Evolutionary conservation across 2,329 filamentous ascomycete genomes (phyloP).

Genomic region (Colletotrichum sp.): DNA sequence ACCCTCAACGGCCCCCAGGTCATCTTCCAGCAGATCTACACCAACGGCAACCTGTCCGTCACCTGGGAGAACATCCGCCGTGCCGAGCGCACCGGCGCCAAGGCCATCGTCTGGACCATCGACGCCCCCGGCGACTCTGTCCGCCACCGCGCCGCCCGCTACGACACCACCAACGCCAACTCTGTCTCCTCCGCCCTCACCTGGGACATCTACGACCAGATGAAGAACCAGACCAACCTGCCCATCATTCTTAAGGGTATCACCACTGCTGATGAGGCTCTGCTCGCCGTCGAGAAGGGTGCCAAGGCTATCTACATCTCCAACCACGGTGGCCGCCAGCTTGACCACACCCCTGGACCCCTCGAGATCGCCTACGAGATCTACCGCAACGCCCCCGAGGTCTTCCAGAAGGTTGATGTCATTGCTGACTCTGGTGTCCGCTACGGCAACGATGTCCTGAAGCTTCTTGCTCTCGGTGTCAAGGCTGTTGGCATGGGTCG

Average conservation of each 20-base stretch:
- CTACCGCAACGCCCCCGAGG: constrained; percentile 38
- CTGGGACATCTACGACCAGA: constrained; percentile 31
- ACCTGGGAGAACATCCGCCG: constrained; percentile 36
- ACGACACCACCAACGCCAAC: constrained; percentile 24
- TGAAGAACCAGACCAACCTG: constrained; percentile 35
- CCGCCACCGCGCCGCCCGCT: constrained; percentile 26
- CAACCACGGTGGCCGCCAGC: constrained; percentile 47
- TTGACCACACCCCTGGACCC: constrained; percentile 39
- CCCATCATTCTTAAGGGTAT: constrained; percentile 44
- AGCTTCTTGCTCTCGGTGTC: constrained; percentile 43
- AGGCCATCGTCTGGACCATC: constrained; percentile 43
- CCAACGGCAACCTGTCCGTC: constrained; percentile 33
- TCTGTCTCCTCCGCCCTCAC: constrained; percentile 20
- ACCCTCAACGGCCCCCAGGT: constrained; percentile 31
- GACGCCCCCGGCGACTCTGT: constrained; percentile 30
- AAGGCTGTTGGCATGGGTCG: constrained; percentile 49
- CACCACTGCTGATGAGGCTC: constrained; percentile 41
- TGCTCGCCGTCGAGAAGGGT: constrained; percentile 34
- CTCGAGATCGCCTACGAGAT: constrained; percentile 37
- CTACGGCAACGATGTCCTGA: constrained; percentile 43
- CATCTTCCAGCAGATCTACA: constrained; percentile 36
- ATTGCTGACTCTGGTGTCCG: constrained; percentile 43
- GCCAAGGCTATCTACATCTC: constrained; percentile 42
- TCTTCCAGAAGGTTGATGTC: constrained; percentile 39
- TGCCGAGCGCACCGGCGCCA: constrained; percentile 36